Evolutionary conservation across 441 rosid genomes (phyloP).

Genomic region (Bocquillonia castaneifolia): DNA sequence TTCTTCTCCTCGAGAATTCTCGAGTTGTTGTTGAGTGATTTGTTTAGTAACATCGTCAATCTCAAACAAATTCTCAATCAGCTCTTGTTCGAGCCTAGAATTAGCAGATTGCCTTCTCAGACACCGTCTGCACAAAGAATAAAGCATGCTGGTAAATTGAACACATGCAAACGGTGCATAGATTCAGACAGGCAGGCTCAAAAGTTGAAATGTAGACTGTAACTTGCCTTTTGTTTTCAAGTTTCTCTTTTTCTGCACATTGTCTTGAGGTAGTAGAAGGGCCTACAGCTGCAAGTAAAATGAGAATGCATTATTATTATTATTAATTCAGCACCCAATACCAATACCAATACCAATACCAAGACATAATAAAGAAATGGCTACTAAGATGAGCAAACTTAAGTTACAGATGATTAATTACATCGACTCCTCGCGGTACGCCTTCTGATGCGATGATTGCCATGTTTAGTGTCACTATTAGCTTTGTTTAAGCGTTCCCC

Average conservation of each 20-base stretch:
- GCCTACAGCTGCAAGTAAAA: conserved; percentile 44
- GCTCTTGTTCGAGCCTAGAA: conserved; percentile 33
- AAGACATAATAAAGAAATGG: too few species aligned
- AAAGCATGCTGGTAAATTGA: not conserved
- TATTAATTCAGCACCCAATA: conserved; percentile 4
- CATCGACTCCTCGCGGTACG: conserved; percentile 48
- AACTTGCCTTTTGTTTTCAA: conserved; percentile 46
- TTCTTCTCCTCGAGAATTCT: conserved; percentile 22
- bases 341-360: not conserved
- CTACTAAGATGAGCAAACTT: not conserved
- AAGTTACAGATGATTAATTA: conserved; percentile 22
- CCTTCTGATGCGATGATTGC: conserved; percentile 33
- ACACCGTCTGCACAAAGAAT: conserved; percentile 35
- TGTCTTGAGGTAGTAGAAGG: conserved; percentile 34
- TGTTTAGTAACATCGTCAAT: conserved; percentile 44
- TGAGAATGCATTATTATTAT: too few species aligned
- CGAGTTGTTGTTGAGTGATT: conserved; percentile 7
- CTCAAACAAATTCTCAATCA: conserved; percentile 54
- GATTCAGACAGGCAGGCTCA: too few species aligned
- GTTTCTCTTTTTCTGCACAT: conserved; percentile 38
- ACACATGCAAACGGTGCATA: too few species aligned
- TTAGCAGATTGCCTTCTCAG: conserved; percentile 52
- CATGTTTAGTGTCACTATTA: conserved; percentile 24
- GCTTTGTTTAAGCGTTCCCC: conserved; percentile 24
- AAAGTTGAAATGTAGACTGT: not conserved